Evolutionary conservation across 176 grass and related monocot genomes (phyloP), one percentile per base, ranked within the genome.

Genomic region (Juncus effusus): DNA sequence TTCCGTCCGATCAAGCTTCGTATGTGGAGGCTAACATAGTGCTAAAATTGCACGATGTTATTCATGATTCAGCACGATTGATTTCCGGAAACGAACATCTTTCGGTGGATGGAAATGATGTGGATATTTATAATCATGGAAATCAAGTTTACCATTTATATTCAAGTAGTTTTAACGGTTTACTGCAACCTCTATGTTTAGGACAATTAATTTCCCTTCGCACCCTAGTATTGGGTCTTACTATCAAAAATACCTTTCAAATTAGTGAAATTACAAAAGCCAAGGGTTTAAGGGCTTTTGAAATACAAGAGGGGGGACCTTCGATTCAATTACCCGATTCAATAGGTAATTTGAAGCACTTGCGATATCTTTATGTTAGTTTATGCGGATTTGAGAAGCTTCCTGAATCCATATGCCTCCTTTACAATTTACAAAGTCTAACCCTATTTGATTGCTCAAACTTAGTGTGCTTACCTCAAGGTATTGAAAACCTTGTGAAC

Each of bases 21-120:
- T 12, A 13, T 60, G 15, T 8, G 40, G 19, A 10, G 65, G 38
- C 54, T 54, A 52, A 69, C n/a, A 69, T 13, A 10, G 59, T 40
- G 13, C 59, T 74, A 49, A 63, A 76, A 35, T 51, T 82, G 60
- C 80, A 82, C 65, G 64, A 72, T 60, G 51, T 72, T 50, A 65
- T 82, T 8, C 73, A 72, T 60, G 59, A 77, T 51, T 54, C 77
- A 13, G 74, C 73, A 13, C 64, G 52, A 65, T 62, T 9, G 14
- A 62, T 72, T 77, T 76, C 74, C 16, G 39, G 49, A 9, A 51
- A 65, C 35, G 72, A 76, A 50, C 72, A 76, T 47, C 63, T 53
- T 15, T 76, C 72, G 4, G 40, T 76, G 72, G 72, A 76, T 16
- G 44, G 44, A 47, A 62, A 63, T 64, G 61, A 38, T 60, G 36